Evolutionary conservation across 148 eudicot genomes (phyloP).

Genomic region (Rhododendron ovatum): DNA sequence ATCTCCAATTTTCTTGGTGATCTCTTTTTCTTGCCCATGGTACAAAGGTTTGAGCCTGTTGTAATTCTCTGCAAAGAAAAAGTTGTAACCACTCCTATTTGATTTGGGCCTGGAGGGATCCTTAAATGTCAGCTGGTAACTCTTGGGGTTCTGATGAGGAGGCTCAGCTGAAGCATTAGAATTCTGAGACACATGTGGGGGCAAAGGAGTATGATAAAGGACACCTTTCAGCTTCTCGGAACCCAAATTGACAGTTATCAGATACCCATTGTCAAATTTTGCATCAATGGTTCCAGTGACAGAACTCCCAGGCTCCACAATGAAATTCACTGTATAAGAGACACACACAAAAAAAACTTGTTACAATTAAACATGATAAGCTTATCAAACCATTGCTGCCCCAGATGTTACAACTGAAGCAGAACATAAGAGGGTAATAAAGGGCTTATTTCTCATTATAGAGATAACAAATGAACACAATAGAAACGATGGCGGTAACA

Average conservation of each 20-base stretch:
- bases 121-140: conserved; percentile 34
- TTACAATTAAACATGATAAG: neutral
- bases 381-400: neutral
- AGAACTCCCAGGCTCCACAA: conserved; percentile 46
- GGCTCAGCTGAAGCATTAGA: conserved; percentile 21
- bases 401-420: neutral
- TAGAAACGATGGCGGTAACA: neutral
- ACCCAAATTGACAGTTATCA: conserved; percentile 60
- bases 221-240: conserved; percentile 67
- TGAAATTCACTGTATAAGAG: conserved; percentile 39
- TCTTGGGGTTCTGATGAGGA: conserved; percentile 33
- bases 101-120: conserved; percentile 54
- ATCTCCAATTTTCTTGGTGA: conserved; percentile 46
- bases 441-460: neutral
- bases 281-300: conserved; percentile 66
- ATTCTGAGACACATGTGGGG: conserved; percentile 24
- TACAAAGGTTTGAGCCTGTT: conserved; percentile 40
- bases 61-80: conserved; percentile 48
- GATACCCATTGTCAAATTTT: conserved; percentile 68
- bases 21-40: conserved; percentile 49
- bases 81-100: conserved; percentile 49
- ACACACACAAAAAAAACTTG: conserved; percentile 2
- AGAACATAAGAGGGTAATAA: neutral
- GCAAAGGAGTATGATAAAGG: conserved; percentile 58
- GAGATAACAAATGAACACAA: neutral